These are phyloP conservation scores for Cordyceps cateniannulata DNA, from an alignment of 2,329 filamentous ascomycete genomes.

Conservation along the genomic window DNA sequence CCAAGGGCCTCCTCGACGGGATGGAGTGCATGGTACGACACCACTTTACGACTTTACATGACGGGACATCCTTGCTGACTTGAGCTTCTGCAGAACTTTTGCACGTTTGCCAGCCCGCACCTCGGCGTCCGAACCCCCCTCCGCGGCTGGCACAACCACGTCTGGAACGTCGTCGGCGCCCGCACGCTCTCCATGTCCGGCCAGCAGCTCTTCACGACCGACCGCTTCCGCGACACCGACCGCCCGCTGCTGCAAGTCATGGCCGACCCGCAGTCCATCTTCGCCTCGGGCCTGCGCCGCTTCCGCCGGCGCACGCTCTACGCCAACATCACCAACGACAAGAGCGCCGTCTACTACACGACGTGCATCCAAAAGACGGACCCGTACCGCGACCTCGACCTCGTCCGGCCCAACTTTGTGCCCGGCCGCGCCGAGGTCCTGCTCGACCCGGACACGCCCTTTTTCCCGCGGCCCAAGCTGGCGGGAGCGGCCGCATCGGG, in stretches of 20 bases:
- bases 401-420: slow-evolving; percentile 66
- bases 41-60: no score
- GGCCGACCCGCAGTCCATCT: slow-evolving; percentile 77
- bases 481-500: slow-evolving; percentile 23
- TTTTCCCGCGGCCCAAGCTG: slow-evolving; percentile 39
- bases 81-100: slow-evolving; percentile 61
- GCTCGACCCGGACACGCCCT: slow-evolving; percentile 59
- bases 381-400: slow-evolving; percentile 63
- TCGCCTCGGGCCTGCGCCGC: slow-evolving; percentile 68
- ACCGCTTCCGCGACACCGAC: slow-evolving; percentile 77
- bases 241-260: slow-evolving; percentile 73
- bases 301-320: slow-evolving; percentile 78
- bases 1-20: slow-evolving; percentile 71
- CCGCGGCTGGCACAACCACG: slow-evolving; percentile 56
- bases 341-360: slow-evolving; percentile 76
- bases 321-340: slow-evolving; percentile 81
- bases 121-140: slow-evolving; percentile 67
- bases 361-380: slow-evolving; percentile 71
- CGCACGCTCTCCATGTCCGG: slow-evolving; percentile 77
- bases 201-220: slow-evolving; percentile 79
- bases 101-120: slow-evolving; percentile 83
- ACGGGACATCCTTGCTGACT: not conserved
- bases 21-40: slow-evolving; percentile 63
- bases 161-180: slow-evolving; percentile 81
- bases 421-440: slow-evolving; percentile 69